These are phyloP conservation scores for Grosmannia penicillata DNA, from an alignment of 2,329 filamentous ascomycete genomes.

Conservation along the genomic window DNA sequence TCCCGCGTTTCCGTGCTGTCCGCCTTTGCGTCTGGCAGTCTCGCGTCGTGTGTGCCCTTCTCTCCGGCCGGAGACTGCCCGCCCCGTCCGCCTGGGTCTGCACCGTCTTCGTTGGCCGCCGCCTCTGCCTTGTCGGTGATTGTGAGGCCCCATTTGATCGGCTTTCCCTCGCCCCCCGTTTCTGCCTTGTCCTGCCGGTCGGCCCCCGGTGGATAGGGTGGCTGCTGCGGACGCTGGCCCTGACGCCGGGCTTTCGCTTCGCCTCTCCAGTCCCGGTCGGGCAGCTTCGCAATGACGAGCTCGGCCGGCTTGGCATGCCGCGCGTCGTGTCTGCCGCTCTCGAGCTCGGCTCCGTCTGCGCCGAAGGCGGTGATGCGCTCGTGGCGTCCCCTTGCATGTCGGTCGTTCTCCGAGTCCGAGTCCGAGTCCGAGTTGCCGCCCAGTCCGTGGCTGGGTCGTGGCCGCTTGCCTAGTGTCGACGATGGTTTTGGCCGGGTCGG, in stretches of 20 bases:
- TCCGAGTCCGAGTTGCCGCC: slow-evolving; percentile 26
- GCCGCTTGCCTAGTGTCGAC: slow-evolving; percentile 33
- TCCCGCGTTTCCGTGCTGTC: too few relatives aligned
- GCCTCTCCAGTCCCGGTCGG: slow-evolving; percentile 18
- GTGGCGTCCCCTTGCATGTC: slow-evolving; percentile 11
- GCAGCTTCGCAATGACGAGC: slow-evolving; percentile 14
- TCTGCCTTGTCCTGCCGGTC: slow-evolving; percentile 11
- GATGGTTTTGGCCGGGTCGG: slow-evolving; percentile 20
- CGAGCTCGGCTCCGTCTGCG: slow-evolving; percentile 12
- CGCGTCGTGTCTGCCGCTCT: slow-evolving; percentile 8
- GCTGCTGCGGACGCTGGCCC: not conserved
- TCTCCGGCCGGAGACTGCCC: too few relatives aligned
- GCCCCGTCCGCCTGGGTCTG: too few relatives aligned
- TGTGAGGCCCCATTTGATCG: slow-evolving; percentile 23
- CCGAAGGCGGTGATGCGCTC: slow-evolving; percentile 19
- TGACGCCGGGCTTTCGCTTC: slow-evolving; percentile 14
- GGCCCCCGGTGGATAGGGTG: not conserved
- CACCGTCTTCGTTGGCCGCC: not conserved
- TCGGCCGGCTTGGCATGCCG: slow-evolving; percentile 6
- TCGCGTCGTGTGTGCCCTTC: not conserved
- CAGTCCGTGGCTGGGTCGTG: slow-evolving; percentile 24
- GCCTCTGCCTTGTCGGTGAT: slow-evolving; percentile 15
- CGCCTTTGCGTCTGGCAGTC: too few relatives aligned
- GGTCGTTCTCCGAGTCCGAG: slow-evolving; percentile 21
- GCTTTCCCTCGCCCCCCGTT: slow-evolving; percentile 18